A percentile compares a stretch with the other conserved stretches of the same genome.
Evolutionary conservation across 257 asterid genomes (phyloP).

Genomic region (Jasminum sambac): DNA sequence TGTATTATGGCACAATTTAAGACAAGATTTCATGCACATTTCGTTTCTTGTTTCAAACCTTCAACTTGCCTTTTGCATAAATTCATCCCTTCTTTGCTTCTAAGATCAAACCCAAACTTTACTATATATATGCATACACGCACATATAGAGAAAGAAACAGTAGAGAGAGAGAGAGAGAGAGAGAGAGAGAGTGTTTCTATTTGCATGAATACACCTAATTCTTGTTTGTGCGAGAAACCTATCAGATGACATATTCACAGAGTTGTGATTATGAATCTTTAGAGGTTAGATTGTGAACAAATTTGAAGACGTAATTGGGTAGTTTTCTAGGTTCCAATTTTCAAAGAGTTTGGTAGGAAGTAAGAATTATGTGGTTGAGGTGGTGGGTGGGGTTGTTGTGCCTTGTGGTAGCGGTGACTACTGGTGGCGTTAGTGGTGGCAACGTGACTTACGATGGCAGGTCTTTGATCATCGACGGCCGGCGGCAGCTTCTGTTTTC

Average conservation of each 20-base stretch:
- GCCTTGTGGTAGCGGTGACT: conserved; percentile 18
- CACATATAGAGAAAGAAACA: not conserved
- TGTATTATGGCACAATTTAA: conserved; percentile 16
- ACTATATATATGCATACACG: conserved; percentile 3
- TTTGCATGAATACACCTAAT: not conserved
- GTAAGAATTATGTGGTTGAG: conserved; percentile 15
- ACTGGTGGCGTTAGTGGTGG: conserved; percentile 34
- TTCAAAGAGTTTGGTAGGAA: not conserved
- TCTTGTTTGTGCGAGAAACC: not conserved
- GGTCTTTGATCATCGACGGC: conserved; percentile 68
- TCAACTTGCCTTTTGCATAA: conserved; percentile 28
- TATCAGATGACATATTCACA: not conserved
- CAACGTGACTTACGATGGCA: conserved; percentile 61
- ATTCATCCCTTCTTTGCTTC: conserved; percentile 34
- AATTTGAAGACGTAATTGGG: not conserved
- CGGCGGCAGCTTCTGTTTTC: conserved; percentile 70
- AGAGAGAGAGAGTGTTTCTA: not conserved
- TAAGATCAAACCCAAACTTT: conserved; percentile 11
- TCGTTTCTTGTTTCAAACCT: not conserved
- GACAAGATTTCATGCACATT: conserved; percentile 25
- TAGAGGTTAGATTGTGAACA: not conserved
- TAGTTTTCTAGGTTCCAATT: not conserved
- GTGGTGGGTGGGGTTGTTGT: conserved; percentile 30
- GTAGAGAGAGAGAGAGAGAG: not conserved
- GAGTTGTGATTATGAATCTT: not conserved